Evolutionary conservation across 495 filamentous ascomycete species (phyloP).

Genomic region (Baudoinia panamericana): DNA sequence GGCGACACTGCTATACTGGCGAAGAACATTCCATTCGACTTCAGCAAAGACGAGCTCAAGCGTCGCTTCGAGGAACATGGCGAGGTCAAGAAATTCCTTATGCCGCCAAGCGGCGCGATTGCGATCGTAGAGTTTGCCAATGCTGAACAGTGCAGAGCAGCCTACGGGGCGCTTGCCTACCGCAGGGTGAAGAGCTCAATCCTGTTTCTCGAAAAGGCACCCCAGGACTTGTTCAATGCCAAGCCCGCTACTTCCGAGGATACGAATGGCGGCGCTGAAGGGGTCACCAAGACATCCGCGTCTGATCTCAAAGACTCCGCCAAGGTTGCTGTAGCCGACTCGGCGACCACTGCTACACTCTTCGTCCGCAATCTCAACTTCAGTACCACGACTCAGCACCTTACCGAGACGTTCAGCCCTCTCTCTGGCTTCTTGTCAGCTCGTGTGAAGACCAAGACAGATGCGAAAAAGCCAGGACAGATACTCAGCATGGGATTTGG

Average conservation of each 20-base stretch:
- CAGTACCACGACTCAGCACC: conserved; percentile 58
- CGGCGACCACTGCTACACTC: conserved; percentile 58
- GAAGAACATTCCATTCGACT: conserved; percentile 86
- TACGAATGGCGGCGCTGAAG: conserved; percentile 19
- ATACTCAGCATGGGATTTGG: conserved; percentile 91
- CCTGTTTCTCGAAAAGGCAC: conserved; percentile 86
- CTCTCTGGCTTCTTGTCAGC: conserved; percentile 52
- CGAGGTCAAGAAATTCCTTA: conserved; percentile 59
- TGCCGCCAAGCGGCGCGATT: conserved; percentile 85
- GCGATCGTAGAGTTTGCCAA: conserved; percentile 80
- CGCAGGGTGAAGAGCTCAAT: conserved; percentile 81
- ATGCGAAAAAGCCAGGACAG: conserved; percentile 50
- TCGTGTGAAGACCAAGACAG: conserved; percentile 23
- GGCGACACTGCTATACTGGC: conserved; percentile 82
- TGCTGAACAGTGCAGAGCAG: conserved; percentile 61
- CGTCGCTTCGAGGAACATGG: conserved; percentile 61
- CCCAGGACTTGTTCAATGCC: conserved; percentile 59
- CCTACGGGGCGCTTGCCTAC: conserved; percentile 74
- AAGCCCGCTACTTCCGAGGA: conserved; percentile 6
- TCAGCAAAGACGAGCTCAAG: conserved; percentile 52
- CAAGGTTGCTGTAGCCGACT: conserved; percentile 39
- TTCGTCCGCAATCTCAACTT: conserved; percentile 93
- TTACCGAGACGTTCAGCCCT: conserved; percentile 61
- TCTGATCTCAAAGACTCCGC: conserved; percentile 40
- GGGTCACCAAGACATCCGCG: conserved; percentile 23